Percentiles rank a stretch among this genome's conserved stretches.
These are phyloP conservation scores for Nissolia schottii DNA, from an alignment of 306 rosid genomes.

Conservation along the genomic window DNA sequence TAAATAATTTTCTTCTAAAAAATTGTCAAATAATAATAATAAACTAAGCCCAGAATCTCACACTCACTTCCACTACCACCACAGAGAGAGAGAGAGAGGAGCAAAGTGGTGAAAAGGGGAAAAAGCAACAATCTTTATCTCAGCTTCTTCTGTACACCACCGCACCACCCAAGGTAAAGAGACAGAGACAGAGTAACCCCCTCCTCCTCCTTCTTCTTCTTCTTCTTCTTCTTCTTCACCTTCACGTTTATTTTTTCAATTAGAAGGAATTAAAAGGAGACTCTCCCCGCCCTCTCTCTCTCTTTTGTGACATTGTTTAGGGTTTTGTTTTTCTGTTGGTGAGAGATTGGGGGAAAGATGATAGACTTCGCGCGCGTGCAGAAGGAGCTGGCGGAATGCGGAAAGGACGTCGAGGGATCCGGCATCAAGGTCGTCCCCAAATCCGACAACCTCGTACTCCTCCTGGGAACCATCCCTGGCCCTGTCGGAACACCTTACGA, in stretches of 20 bases:
- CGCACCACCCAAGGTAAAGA: background rate
- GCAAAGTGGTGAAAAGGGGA: background rate
- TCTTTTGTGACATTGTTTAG: background rate
- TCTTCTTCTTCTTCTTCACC: no score
- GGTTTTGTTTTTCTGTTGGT: conserved; percentile 19
- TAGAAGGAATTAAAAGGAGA: no score
- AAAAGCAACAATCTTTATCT: background rate
- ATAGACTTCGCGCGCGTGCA: conserved; percentile 91
- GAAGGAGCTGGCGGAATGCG: conserved; percentile 94
- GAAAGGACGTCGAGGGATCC: conserved; percentile 69
- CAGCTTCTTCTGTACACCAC: background rate
- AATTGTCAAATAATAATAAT: no score
- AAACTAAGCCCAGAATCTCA: no score
- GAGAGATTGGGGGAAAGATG: conserved; percentile 51
- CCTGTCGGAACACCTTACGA: conserved; percentile 85
- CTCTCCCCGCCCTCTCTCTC: background rate
- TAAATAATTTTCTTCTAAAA: no score
- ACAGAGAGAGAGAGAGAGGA: background rate
- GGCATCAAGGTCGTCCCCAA: conserved; percentile 78
- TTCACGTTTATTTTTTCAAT: no score
- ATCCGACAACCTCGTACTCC: conserved; percentile 52
- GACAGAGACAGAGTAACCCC: background rate
- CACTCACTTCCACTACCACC: background rate
- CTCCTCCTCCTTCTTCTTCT: background rate
- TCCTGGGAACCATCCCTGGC: conserved; percentile 86